Evolutionary conservation across 148 eudicot genomes (phyloP).

Genomic region (Simmondsia chinensis): DNA sequence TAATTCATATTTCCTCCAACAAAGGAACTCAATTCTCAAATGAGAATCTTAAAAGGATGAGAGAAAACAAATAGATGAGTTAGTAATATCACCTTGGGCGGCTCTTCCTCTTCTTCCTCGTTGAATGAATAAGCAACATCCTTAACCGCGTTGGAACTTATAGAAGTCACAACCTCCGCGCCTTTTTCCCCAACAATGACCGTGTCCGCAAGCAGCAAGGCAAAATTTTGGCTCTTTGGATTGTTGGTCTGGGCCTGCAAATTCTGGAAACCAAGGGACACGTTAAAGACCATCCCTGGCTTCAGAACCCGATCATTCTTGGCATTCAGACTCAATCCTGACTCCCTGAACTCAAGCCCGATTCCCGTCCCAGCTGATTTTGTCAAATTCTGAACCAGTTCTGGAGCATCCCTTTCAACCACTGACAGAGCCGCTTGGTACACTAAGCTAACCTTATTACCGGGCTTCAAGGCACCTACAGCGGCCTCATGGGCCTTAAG

Average conservation of each 20-base stretch:
- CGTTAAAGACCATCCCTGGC: slow-evolving; percentile 79
- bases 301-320: slow-evolving; percentile 65
- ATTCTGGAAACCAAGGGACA: slow-evolving; percentile 76
- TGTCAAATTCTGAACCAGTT: slow-evolving; percentile 57
- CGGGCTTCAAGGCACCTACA: slow-evolving; percentile 59
- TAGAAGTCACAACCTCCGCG: slow-evolving; percentile 36
- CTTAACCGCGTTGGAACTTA: slow-evolving; percentile 63
- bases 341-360: slow-evolving; percentile 88
- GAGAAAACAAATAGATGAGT: neutral
- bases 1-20: too few relatives aligned
- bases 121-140: slow-evolving; percentile 86
- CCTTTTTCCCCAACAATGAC: slow-evolving; percentile 44
- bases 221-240: slow-evolving; percentile 57
- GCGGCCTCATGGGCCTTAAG: slow-evolving; percentile 91
- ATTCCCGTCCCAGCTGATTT: slow-evolving; percentile 91
- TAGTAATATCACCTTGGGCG: slow-evolving; percentile 20
- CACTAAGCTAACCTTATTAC: slow-evolving; percentile 42
- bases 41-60: neutral
- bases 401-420: slow-evolving; percentile 77
- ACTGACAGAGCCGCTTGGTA: slow-evolving; percentile 62
- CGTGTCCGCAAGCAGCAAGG: slow-evolving; percentile 78
- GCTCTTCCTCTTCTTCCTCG: slow-evolving; percentile 56
- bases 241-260: slow-evolving; percentile 43
- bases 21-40: too few relatives aligned
- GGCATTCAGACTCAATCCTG: slow-evolving; percentile 56